Percentiles rank a stretch among this genome's conserved stretches.
phyloP scores from a whole-genome alignment of 306 rosid genomes.

The Prosopis cineraria region DNA sequence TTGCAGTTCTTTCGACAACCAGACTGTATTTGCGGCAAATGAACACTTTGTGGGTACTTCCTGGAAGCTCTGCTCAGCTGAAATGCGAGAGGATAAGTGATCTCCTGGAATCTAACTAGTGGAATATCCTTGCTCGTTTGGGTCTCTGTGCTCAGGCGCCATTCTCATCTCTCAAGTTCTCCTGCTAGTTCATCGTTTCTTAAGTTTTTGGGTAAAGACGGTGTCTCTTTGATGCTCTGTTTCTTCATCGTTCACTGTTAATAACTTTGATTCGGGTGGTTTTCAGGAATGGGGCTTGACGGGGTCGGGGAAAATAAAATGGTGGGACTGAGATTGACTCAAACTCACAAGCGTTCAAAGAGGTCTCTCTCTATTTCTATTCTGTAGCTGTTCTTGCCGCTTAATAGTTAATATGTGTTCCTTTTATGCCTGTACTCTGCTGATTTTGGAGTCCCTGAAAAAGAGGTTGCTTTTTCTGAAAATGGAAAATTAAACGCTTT shows the following conservation, averaged over 20 bases:
- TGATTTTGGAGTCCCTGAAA: conserved; percentile 29
- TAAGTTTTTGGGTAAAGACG: conserved; percentile 46
- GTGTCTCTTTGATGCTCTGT: conserved; percentile 36
- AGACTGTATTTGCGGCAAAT: conserved; percentile 43
- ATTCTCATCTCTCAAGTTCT: conserved; percentile 38
- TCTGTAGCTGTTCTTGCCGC: conserved; percentile 28
- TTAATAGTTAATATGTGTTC: conserved; percentile 27
- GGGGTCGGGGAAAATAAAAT: conserved; percentile 48
- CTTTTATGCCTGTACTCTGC: conserved; percentile 13
- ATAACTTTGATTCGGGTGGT: conserved; percentile 38
- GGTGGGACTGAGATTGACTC: conserved; percentile 56
- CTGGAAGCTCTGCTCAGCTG: conserved; percentile 41
- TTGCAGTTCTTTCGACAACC: conserved; percentile 39
- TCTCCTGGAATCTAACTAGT: conserved; percentile 41
- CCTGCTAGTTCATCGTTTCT: conserved; percentile 35
- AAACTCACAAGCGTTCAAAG: conserved; percentile 75
- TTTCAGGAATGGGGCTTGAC: conserved; percentile 66
- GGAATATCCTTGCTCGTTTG: conserved; percentile 39
- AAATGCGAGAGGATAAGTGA: conserved; percentile 38
- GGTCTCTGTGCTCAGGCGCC: conserved; percentile 36
- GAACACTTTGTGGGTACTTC: conserved; percentile 51
- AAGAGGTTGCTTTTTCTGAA: conserved; percentile 20
- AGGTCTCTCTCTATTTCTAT: conserved; percentile 52
- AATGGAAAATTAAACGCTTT: conserved; percentile 40
- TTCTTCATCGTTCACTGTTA: conserved; percentile 29